phyloP scores from a whole-genome alignment of 2,329 filamentous ascomycete genomes.

The Ceratocystis cacaofunesta region DNA sequence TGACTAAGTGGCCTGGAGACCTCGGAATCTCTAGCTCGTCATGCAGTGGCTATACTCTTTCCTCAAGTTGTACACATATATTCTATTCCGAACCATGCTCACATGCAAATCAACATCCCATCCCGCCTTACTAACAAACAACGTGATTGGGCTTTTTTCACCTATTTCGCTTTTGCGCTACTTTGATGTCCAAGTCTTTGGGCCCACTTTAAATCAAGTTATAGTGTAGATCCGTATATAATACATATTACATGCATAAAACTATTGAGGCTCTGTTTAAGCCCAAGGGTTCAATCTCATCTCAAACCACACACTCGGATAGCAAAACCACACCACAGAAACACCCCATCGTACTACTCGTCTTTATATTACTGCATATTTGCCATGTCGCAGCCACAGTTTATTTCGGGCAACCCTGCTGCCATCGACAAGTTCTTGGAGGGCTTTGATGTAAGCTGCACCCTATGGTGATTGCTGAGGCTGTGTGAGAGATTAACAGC shows the following conservation, averaged over 20 bases:
- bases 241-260: background rate
- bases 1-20: too few relatives aligned
- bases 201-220: background rate
- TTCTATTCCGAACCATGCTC: background rate
- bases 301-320: background rate
- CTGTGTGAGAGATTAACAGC: background rate
- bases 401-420: conserved; percentile 64
- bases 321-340: background rate
- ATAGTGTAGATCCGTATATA: background rate
- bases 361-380: background rate
- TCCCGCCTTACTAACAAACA: background rate
- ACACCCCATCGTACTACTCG: background rate
- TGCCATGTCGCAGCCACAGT: conserved; percentile 32
- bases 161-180: background rate
- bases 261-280: background rate
- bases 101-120: background rate
- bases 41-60: too few relatives aligned
- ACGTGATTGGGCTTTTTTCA: background rate
- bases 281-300: background rate
- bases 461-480: background rate
- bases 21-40: too few relatives aligned
- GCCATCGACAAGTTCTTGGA: conserved; percentile 74
- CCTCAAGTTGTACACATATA: too few relatives aligned
- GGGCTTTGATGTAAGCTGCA: conserved; percentile 67
- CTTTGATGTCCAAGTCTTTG: background rate